A percentile compares a stretch with the other conserved stretches of the same genome.
phyloP scores from a whole-genome alignment of 2,329 filamentous ascomycete species.

The Colletotrichum filicis region DNA sequence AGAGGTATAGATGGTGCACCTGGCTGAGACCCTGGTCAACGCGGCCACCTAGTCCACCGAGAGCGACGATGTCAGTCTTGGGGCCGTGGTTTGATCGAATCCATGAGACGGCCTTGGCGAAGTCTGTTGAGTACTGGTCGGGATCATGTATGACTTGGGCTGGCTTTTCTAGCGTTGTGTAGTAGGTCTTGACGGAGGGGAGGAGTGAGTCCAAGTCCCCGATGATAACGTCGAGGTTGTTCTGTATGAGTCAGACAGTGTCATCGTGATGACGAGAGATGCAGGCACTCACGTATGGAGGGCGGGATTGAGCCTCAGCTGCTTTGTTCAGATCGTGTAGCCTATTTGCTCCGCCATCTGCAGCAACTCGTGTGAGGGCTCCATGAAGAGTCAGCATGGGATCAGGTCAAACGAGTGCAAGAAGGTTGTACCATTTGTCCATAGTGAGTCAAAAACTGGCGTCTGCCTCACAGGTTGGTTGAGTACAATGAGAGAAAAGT shows the following conservation, averaged over 20 bases:
- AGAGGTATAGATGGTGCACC: constrained; percentile 83
- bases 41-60: constrained; percentile 88
- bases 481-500: constrained; percentile 60
- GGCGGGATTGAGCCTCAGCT: not conserved
- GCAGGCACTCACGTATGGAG: constrained; percentile 14
- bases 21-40: constrained; percentile 94
- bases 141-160: constrained; percentile 74
- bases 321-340: constrained; percentile 59
- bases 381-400: constrained; percentile 38
- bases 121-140: constrained; percentile 93
- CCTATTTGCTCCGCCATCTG: constrained; percentile 90
- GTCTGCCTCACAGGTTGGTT: constrained; percentile 62
- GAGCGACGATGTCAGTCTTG: constrained; percentile 74
- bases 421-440: constrained; percentile 56
- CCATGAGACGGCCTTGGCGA: constrained; percentile 81
- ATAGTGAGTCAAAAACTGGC: constrained; percentile 58
- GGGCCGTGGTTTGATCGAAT: constrained; percentile 54
- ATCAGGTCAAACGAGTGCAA: not conserved
- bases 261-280: not conserved
- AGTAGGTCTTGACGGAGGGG: constrained; percentile 72
- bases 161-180: constrained; percentile 61
- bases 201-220: constrained; percentile 91
- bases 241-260: constrained; percentile 44
- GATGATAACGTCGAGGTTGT: constrained; percentile 78
- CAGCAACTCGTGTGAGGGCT: constrained; percentile 80